Evolutionary conservation across 2,329 filamentous ascomycete genomes (phyloP).

Genomic region (Tympanopsis confertula): DNA sequence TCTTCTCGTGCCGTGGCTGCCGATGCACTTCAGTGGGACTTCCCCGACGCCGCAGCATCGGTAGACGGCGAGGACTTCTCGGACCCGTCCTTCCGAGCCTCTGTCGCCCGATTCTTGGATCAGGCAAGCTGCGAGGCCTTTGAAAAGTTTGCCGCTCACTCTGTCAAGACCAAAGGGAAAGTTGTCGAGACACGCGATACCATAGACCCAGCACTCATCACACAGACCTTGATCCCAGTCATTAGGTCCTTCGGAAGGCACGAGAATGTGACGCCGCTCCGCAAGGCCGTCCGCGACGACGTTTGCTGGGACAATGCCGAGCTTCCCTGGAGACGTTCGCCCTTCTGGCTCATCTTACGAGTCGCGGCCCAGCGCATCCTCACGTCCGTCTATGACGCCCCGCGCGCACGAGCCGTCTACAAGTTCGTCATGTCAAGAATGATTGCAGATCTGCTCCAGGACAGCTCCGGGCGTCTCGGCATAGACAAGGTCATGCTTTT

Average conservation of each 20-base stretch:
- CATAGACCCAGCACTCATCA: slow-evolving; percentile 31
- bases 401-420: slow-evolving; percentile 29
- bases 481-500: slow-evolving; percentile 21
- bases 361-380: slow-evolving; percentile 43
- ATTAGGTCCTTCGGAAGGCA: slow-evolving; percentile 28
- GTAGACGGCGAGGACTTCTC: not conserved
- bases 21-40: not conserved
- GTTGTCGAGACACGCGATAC: slow-evolving; percentile 36
- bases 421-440: slow-evolving; percentile 32
- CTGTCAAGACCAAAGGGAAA: slow-evolving; percentile 26
- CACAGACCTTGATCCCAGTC: slow-evolving; percentile 35
- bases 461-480: slow-evolving; percentile 12
- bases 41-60: not conserved
- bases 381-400: slow-evolving; percentile 23
- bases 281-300: slow-evolving; percentile 37
- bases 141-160: slow-evolving; percentile 27
- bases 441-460: slow-evolving; percentile 21
- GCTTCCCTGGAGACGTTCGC: slow-evolving; percentile 48
- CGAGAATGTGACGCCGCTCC: slow-evolving; percentile 15
- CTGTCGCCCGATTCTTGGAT: slow-evolving; percentile 27
- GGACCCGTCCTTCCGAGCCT: slow-evolving; percentile 21
- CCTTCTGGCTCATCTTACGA: slow-evolving; percentile 50
- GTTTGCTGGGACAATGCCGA: slow-evolving; percentile 27
- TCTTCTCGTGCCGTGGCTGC: not conserved
- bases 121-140: slow-evolving; percentile 30